Evolutionary conservation across 805 yeast species (phyloP).

Genomic region (Isabelozyma heimii): DNA sequence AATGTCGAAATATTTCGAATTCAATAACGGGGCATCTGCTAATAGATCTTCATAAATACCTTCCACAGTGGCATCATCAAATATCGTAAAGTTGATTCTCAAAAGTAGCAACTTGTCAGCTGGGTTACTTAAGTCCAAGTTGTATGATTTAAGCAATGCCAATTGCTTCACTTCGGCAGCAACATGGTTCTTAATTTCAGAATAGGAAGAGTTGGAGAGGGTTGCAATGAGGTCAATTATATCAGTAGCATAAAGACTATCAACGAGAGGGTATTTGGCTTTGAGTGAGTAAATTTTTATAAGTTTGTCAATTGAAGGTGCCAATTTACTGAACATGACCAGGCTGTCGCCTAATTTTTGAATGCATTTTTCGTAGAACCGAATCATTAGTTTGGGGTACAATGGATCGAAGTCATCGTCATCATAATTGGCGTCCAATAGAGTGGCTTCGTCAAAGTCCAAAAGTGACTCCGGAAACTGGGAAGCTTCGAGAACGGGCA

Average conservation of each 20-base stretch:
- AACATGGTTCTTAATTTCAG: constrained; percentile 2
- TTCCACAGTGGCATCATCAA: constrained; percentile 8
- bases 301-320: neutral
- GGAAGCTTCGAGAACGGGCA: constrained; percentile 9
- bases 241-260: constrained; percentile 8
- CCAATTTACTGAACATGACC: neutral
- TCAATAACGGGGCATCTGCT: constrained; percentile 10
- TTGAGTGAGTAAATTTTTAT: constrained; percentile 4
- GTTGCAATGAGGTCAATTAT: constrained; percentile 16
- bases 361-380: constrained; percentile 22
- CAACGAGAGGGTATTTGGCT: neutral
- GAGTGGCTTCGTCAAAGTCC: neutral
- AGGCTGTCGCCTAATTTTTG: neutral
- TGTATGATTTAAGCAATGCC: constrained; percentile 17
- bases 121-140: constrained; percentile 12
- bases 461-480: neutral
- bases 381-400: constrained; percentile 19
- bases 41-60: constrained; percentile 9
- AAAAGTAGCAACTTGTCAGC: constrained; percentile 19
- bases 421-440: neutral
- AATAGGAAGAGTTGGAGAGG: constrained; percentile 14
- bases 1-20: constrained; percentile 20
- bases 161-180: constrained; percentile 4
- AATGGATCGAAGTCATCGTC: constrained; percentile 21
- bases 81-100: constrained; percentile 14